phyloP scores from a whole-genome alignment of 179 eudicot genomes.

The Camellia oleifera region DNA sequence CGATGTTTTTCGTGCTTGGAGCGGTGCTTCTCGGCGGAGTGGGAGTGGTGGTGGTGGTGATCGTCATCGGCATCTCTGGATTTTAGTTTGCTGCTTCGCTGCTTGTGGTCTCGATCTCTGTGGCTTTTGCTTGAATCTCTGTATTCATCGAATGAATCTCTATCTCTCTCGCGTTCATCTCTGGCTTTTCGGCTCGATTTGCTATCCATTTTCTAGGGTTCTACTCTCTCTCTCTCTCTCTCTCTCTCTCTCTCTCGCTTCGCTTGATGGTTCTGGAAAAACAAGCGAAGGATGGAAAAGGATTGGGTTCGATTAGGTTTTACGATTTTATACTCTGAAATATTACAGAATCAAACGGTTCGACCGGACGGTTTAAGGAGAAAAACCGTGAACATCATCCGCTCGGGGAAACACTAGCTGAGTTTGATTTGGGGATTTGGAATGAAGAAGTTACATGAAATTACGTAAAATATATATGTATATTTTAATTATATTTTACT shows the following conservation, averaged over 20 bases:
- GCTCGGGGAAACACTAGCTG: no score
- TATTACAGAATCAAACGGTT: neutral
- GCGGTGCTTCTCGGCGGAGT: conserved; percentile 11
- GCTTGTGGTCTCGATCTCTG: conserved; percentile 19
- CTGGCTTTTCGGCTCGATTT: conserved; percentile 39
- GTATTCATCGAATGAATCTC: neutral
- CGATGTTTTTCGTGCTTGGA: conserved; percentile 21
- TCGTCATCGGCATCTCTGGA: conserved; percentile 18
- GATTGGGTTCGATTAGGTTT: neutral
- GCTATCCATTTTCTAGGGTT: conserved; percentile 31
- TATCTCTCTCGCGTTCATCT: conserved; percentile 39
- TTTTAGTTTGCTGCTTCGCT: conserved; percentile 16
- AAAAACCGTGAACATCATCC: no score
- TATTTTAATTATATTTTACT: no score
- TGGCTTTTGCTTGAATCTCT: conserved; percentile 17
- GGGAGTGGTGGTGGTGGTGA: conserved; percentile 24
- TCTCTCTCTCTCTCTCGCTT: neutral
- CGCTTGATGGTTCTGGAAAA: neutral
- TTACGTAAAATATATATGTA: no score
- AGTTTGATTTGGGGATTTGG: no score
- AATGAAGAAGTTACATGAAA: no score
- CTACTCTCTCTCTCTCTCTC: neutral
- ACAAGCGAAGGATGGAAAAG: neutral
- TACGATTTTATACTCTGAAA: neutral
- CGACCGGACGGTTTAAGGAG: no score